Conservation (phyloP, 768 basidiomycete genomes). For the Tylopilus cervinicoccineus region DNA sequence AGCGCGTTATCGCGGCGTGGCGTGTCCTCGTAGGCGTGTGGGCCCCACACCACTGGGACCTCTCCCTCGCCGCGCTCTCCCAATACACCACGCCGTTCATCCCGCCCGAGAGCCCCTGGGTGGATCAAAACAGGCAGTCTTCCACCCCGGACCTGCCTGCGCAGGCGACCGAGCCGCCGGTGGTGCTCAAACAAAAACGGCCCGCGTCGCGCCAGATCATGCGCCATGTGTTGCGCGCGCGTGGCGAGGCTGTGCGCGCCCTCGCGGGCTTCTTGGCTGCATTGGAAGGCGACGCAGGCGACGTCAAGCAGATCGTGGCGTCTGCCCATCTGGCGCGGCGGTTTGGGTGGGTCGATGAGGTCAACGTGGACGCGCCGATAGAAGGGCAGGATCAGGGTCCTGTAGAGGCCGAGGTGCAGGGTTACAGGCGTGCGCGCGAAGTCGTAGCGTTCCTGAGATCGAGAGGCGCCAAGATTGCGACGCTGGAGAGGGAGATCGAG, state of each 20-base stretch:
- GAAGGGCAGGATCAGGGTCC: constrained; percentile 24
- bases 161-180: constrained; percentile 37
- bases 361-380: constrained; percentile 13
- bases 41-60: constrained; percentile 81
- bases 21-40: constrained; percentile 94
- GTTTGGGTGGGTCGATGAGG: constrained; percentile 40
- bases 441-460: constrained; percentile 66
- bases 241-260: constrained; percentile 76
- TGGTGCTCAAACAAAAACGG: constrained; percentile 31
- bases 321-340: constrained; percentile 45
- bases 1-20: constrained; percentile 91
- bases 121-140: constrained; percentile 46
- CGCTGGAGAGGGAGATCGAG: constrained; percentile 41
- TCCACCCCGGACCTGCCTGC: constrained; percentile 22
- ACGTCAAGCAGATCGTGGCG: constrained; percentile 44
- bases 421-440: constrained; percentile 67
- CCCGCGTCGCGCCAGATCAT: constrained; percentile 82
- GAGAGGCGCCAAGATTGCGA: constrained; percentile 68
- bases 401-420: constrained; percentile 30
- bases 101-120: constrained; percentile 71
- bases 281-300: constrained; percentile 45
- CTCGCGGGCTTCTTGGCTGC: constrained; percentile 71
- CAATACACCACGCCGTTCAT: constrained; percentile 65
- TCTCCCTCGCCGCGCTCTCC: constrained; percentile 67
- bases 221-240: constrained; percentile 82